Evolutionary conservation across 495 filamentous ascomycete genomes (phyloP), one percentile per base, ranked within the genome.

Genomic region (Neurospora terricola): DNA sequence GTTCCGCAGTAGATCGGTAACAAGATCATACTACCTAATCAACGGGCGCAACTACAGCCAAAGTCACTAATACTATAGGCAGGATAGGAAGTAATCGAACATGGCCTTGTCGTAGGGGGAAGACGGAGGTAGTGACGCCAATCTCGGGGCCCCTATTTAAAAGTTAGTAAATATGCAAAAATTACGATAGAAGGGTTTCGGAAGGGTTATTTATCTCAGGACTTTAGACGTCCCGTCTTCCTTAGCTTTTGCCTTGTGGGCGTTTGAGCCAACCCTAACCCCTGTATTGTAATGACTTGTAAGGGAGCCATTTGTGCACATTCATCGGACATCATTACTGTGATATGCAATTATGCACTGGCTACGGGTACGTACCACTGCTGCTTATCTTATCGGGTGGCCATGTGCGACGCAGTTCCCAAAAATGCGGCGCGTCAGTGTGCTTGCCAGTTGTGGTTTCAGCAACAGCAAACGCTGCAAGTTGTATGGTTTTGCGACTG

Each of bases 81-180:
- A 21, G 42, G 18, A 21, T 45, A 54, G 21, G 70, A 98, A 89
- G 86, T 97, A 98, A 80, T 97, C 91, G 88, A 97, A 91, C 93
- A 96, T 95, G 80, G 92, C 89, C 83, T 98, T 93, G 84, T 96
- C 97, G 90, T 97, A 99, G 75, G 96, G 96, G 94, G 91, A 99
- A 99, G 54, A 99, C 78, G 18, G 94, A 97, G 69, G 96, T 98
- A 43, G 96, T 98, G 66, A 96, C 96, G 82, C 96, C 96, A 78
- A 97, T 96, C 82, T 97, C 94, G 76, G 94, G 93, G 73, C 83
- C 89, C 90, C 93, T 94, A 83, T 94, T 92, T 23, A 23, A 54
- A 4, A 45, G 18, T 45, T 12, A 48, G 43, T 12, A 11, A 23
- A 23, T 11, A 48, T 5, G 2, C n/a, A 48, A 23, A 21, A 48